A percentile compares a stretch with the other conserved stretches of the same genome.
phyloP scores from a whole-genome alignment of 306 rosid species.

The Mucuna pruriens region DNA sequence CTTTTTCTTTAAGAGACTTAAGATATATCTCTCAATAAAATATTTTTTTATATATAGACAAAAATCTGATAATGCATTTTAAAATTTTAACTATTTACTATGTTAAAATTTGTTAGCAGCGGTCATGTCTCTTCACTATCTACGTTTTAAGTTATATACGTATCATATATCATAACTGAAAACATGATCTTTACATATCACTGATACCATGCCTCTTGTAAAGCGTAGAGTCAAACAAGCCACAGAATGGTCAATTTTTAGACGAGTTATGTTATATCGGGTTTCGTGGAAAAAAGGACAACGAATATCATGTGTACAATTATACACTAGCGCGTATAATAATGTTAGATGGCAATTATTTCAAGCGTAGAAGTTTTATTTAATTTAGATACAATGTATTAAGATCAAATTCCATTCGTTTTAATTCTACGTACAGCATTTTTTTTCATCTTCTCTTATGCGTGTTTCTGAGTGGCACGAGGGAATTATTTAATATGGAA shows the following conservation, averaged over 20 bases:
- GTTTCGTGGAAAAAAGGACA: slow-evolving; percentile 18
- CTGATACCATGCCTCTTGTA: slow-evolving; percentile 27
- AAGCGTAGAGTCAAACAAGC: background rate
- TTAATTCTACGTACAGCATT: no score
- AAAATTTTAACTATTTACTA: no score
- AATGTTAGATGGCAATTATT: slow-evolving; percentile 22
- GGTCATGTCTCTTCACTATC: background rate
- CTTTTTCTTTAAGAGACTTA: no score
- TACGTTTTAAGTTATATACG: background rate
- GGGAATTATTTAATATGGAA: background rate
- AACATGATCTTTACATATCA: slow-evolving; percentile 39
- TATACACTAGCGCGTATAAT: slow-evolving; percentile 8
- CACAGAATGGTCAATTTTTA: slow-evolving; percentile 24
- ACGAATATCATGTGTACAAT: slow-evolving; percentile 23
- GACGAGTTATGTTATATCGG: background rate
- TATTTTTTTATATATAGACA: no score
- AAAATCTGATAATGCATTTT: no score
- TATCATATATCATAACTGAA: background rate
- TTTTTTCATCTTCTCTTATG: background rate
- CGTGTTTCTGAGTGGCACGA: background rate
- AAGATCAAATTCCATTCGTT: background rate
- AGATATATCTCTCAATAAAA: no score
- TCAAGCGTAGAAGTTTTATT: background rate
- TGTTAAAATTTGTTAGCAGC: no score
- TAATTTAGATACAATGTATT: background rate